Evolutionary conservation across 2,329 filamentous ascomycete genomes (phyloP).

Genomic region (Pyricularia grisea): DNA sequence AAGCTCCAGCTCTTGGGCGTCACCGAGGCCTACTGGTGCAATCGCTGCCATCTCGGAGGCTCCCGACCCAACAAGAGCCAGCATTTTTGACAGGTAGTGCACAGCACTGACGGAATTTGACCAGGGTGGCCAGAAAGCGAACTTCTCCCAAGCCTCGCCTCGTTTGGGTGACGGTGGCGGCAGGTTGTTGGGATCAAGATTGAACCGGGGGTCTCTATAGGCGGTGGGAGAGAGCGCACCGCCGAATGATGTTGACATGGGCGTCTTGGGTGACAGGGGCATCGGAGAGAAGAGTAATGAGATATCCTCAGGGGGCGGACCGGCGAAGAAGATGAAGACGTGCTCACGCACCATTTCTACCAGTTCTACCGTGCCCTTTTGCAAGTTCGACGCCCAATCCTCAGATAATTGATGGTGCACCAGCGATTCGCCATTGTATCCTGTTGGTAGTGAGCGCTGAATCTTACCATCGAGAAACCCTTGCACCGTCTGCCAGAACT

Average conservation of each 20-base stretch:
- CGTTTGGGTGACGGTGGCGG: slow-evolving; percentile 68
- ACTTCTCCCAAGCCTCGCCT: slow-evolving; percentile 84
- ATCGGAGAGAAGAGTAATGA: slow-evolving; percentile 78
- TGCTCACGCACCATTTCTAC: slow-evolving; percentile 74
- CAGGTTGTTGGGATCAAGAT: slow-evolving; percentile 67
- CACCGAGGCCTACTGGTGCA: slow-evolving; percentile 49
- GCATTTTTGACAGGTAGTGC: slow-evolving; percentile 75
- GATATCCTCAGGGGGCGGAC: slow-evolving; percentile 83
- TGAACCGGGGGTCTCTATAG: slow-evolving; percentile 64
- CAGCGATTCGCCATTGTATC: slow-evolving; percentile 72
- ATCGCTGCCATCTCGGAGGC: slow-evolving; percentile 78
- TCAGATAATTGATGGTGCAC: slow-evolving; percentile 71
- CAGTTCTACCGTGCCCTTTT: slow-evolving; percentile 72
- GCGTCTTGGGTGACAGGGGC: slow-evolving; percentile 59
- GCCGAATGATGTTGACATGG: slow-evolving; percentile 38
- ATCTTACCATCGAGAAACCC: slow-evolving; percentile 82
- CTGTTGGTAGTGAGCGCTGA: slow-evolving; percentile 68
- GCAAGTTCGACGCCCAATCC: slow-evolving; percentile 61
- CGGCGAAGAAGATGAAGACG: slow-evolving; percentile 73
- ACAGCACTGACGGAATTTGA: slow-evolving; percentile 90
- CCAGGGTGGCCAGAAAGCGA: slow-evolving; percentile 93
- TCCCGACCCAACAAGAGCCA: slow-evolving; percentile 75
- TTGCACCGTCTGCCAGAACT: slow-evolving; percentile 89
- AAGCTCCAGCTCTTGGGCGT: slow-evolving; percentile 55
- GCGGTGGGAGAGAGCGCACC: slow-evolving; percentile 42